Evolutionary conservation across 78 protist genomes (phyloP), one percentile per base, ranked within the genome.

Genomic region (Dictyostelium capitatum): DNA sequence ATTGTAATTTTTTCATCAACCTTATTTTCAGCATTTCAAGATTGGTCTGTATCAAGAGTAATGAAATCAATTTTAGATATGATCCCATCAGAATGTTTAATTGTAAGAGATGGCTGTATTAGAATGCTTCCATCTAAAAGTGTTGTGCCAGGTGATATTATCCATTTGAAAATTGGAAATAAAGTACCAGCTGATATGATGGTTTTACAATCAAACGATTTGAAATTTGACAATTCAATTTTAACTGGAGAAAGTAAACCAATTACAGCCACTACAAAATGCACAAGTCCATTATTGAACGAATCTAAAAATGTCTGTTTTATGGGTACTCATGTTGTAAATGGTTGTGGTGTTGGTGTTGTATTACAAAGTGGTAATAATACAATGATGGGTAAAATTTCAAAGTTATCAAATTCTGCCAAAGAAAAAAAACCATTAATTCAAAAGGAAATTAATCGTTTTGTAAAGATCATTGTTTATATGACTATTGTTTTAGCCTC

Each of bases 131-230:
- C 92, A 1, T 54, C 57, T 20, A 15, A 47, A 6, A 97, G 97
- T 25, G 19, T 98, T 1, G 82, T 96, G 0, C 96, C 92, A 4
- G 99, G 99, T 25, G 99, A 98, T 47, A 9, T 98, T 23, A 70
- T 97, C 9, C 3, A 15, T 17, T 57, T 97, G 8, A 91, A 83
- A 4, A 84, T 89, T 17, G 99, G 99, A 25, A 97, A 95, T 19
- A 43, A 32, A 0, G 25, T 97, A 6, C 95, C 96, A 1, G 98
- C 98, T 19, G 99, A 97, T 82, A 96, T 97, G 50, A 4, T 96
- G n/a, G 11, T 79, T 81, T 0, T 96, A 47, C 59, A 53, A 9
- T 97, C 95, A 19, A 48, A 28, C 50, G 95, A 92, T 48, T 53
- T 92, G 30, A 32, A 54, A 14, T 78, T 79, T 28, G 95, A 94